Conservation (phyloP, 306 rosid genomes). For the Cucurbita pepo region DNA sequence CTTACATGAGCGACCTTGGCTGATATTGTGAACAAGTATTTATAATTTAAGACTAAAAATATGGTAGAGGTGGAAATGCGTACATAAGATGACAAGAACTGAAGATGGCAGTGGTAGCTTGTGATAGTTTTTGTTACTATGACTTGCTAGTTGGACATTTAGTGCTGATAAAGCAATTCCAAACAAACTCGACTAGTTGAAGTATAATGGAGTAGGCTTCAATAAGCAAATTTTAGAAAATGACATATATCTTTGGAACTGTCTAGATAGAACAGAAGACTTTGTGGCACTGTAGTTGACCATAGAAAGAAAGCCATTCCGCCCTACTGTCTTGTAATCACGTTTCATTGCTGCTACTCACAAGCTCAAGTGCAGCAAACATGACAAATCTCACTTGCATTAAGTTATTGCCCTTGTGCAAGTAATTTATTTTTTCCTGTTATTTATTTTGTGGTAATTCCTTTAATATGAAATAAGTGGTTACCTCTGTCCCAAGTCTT, state of each 20-base stretch:
- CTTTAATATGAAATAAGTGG: not conserved
- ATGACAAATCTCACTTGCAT: not conserved
- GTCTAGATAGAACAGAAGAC: not conserved
- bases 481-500: not conserved
- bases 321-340: not conserved
- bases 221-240: not conserved
- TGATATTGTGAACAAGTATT: not conserved
- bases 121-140: not conserved
- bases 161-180: not conserved
- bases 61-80: not conserved
- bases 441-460: not conserved
- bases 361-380: not conserved
- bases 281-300: not conserved
- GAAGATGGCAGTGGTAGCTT: not conserved
- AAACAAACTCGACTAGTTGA: not conserved
- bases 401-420: not conserved
- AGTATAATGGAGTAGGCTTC: not conserved
- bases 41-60: not conserved
- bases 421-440: not conserved
- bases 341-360: not conserved
- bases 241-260: not conserved
- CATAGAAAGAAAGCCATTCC: not conserved
- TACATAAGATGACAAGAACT: not conserved
- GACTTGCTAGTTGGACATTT: not conserved
- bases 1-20: not conserved